Percentiles rank a stretch among this genome's conserved stretches.
Evolutionary conservation across 495 filamentous ascomycete genomes (phyloP).

Genomic region (Glarea lozoyensis): DNA sequence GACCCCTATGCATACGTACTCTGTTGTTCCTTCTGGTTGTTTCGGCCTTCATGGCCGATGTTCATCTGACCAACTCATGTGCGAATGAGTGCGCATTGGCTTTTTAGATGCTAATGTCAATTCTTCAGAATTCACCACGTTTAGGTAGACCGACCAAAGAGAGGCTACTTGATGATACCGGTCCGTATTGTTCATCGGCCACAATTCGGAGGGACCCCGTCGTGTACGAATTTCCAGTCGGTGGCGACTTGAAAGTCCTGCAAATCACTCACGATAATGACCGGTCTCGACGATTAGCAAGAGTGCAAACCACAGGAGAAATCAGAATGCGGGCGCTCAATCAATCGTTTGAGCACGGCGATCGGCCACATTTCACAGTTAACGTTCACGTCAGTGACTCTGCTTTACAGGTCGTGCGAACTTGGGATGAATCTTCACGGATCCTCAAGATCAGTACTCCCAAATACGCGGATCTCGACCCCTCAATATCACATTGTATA

Average conservation of each 20-base stretch:
- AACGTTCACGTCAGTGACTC: conserved; percentile 14
- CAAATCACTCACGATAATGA: conserved; percentile 11
- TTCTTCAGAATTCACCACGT: too few species aligned
- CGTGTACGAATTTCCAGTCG: conserved; percentile 9
- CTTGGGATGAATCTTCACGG: conserved; percentile 10
- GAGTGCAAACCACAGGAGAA: conserved; percentile 13
- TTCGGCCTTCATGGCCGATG: neutral
- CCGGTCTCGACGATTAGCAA: neutral
- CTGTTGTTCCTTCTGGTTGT: too few species aligned
- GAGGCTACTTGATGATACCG: conserved; percentile 5
- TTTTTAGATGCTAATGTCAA: too few species aligned
- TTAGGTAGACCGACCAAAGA: too few species aligned
- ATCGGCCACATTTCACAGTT: conserved; percentile 8
- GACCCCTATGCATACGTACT: neutral
- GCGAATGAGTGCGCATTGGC: neutral
- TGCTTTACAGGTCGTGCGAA: conserved; percentile 2
- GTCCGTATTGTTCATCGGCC: conserved; percentile 12
- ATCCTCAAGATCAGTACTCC: conserved; percentile 15
- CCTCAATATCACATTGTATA: conserved; percentile 9
- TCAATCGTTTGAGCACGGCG: conserved; percentile 10
- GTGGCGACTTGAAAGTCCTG: conserved; percentile 3
- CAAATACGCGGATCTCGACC: conserved; percentile 5
- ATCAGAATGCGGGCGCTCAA: conserved; percentile 9
- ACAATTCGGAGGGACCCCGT: conserved; percentile 1
- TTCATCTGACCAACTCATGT: neutral